phyloP scores from a whole-genome alignment of 176 grass and related monocot species.

The sorghum (Sorghum bicolor) region DNA sequence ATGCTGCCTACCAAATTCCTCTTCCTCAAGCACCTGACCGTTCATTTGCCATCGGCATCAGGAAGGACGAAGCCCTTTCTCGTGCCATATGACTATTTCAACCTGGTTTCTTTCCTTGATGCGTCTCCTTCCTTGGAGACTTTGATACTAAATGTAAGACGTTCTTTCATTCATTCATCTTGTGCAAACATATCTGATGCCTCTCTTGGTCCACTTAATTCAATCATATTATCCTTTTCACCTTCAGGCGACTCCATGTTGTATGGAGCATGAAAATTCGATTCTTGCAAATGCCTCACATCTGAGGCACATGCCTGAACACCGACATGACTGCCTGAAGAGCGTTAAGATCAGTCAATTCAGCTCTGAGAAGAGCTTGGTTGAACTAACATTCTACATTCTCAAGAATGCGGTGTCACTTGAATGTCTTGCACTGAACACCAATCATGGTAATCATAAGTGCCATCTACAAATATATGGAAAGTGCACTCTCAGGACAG shows the following conservation, averaged over 20 bases:
- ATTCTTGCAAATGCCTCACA: not conserved
- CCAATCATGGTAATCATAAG: not conserved
- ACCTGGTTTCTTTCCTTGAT: not conserved
- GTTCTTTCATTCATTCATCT: not conserved
- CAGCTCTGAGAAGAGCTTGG: not conserved
- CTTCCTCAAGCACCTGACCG: constrained; percentile 11
- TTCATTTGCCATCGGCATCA: not conserved
- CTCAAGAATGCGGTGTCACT: not conserved
- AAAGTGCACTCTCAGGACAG: accelerated
- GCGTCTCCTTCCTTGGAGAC: not conserved
- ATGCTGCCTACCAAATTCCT: constrained; percentile 22
- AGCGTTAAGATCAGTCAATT: constrained; percentile 1
- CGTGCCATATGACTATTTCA: not conserved
- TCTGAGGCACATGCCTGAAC: constrained; percentile 1
- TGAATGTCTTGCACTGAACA: not conserved
- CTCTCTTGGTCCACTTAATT: not conserved
- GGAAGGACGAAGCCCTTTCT: accelerated
- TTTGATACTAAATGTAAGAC: not conserved
- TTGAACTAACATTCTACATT: not conserved
- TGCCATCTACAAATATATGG: accelerated
- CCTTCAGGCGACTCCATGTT: not conserved
- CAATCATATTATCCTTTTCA: not conserved
- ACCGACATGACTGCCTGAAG: not conserved
- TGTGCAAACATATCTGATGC: not conserved
- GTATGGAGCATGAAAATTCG: not conserved